Conservation (phyloP, 257 asterid genomes). For the Orobanche coerulescens region DNA sequence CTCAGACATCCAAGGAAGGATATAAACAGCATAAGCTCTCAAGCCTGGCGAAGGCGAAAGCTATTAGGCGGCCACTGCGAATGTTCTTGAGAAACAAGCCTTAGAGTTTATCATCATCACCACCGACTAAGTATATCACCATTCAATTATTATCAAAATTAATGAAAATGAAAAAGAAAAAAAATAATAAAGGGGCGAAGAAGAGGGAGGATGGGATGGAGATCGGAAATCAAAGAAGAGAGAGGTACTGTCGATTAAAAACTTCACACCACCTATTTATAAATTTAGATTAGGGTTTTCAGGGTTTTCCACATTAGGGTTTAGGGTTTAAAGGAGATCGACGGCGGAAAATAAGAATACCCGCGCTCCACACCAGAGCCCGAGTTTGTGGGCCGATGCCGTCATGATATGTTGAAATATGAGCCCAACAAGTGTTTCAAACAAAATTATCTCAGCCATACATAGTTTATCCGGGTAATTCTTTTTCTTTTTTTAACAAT, state of each 20-base stretch:
- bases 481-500: no score
- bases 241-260: no score
- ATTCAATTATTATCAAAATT: not conserved
- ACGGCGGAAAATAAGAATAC: not conserved
- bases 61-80: conserved; percentile 43
- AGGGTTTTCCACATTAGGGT: conserved; percentile 1
- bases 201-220: no score
- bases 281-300: no score
- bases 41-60: conserved; percentile 46
- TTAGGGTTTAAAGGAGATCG: conserved; percentile 4
- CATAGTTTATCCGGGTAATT: no score
- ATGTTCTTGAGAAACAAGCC: conserved; percentile 38
- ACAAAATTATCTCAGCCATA: no score
- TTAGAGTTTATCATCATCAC: conserved; percentile 21
- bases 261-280: no score
- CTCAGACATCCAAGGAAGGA: conserved; percentile 52
- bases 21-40: conserved; percentile 32
- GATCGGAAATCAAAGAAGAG: not conserved
- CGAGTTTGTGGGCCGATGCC: not conserved
- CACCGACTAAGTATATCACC: not conserved
- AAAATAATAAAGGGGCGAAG: no score
- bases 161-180: not conserved
- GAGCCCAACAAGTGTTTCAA: no score
- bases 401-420: no score
- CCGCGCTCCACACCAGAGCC: not conserved